Base-by-base conservation (phyloP, 495 filamentous ascomycete genomes). In the Aspergillus affinis region DNA sequence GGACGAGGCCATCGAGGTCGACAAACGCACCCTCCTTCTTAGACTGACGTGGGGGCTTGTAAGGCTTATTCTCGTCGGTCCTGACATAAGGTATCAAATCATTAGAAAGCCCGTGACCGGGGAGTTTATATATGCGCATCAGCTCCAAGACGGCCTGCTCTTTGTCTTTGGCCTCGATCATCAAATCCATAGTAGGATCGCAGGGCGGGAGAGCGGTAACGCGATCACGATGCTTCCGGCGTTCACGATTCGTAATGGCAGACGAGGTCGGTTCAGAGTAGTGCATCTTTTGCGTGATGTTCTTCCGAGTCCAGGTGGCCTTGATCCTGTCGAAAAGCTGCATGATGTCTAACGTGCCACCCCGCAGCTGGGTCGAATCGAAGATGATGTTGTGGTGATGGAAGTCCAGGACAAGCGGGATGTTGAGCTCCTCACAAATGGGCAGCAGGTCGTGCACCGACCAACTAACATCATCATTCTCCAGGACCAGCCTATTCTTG, bases 81-180 rank as follows among this genome's bases (percentile, higher is more conserved):
- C 94, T 82, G 15, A 83, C 82, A 71, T 91, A 84, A 0, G 93
- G 92, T 17, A 92, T 76, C 6, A 98, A 77, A 61, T 96, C 90
- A 64, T 88, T 88, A 66, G 94, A 82, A 1, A 75, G 77, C 5
- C 93, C 82, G 69, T 87, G 87, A 3, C 89, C 90, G 0, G 92
- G 89, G 0, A 97, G 80, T 58, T 87, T 91, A 72, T 89, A 96
- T 1, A 78, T 94, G 30, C 87, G 79, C 90, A 97, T 97, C 15
- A 97, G 80, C 62, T 97, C 92, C 66, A 97, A 96, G 0, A 97
- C 92, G 0, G 94, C 92, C 72, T 97, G 94, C 72, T 98, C 94
- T 73, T 97, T 98, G 66, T 97, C 93, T 67, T 97, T 98, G 18
- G 94, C 94, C 76, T 98, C 94, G 59, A 97, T 97, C 94, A 97